Base-by-base conservation (phyloP, 1,284 basidiomycete genomes). In the Laetiporus sulphureus region DNA sequence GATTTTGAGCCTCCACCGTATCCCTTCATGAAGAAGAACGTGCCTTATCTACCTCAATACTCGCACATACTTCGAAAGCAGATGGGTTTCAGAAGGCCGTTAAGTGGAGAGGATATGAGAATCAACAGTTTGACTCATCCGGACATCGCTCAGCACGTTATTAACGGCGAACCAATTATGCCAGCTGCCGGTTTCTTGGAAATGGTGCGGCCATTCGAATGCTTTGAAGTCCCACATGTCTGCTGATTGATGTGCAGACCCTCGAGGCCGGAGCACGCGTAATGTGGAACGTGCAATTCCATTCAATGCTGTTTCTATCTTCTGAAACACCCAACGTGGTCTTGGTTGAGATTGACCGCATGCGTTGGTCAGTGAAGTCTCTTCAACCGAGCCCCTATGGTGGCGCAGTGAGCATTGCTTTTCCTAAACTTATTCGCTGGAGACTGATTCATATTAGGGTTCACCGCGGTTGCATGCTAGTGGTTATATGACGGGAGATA, bases 111-210 rank as follows among this genome's bases (percentile, higher is more conserved):
- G 3, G 51, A 55, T 33, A 56, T 66, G 32, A 63, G 62, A 46
- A 36, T 51, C 6, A 64, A 63, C 46, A 38, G 52, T 5, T 42
- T 53, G 16, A 66, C 63, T 2, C 68, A 69, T 47, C 65, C 66
- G 0, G 51, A 41, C 2, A 46, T 71, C 3, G 63, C 61, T 1
- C 57, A 68, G 21, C 70, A 72, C 48, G 52, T 69, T 32, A 65
- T 71, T 36, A 59, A 60, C 21, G 52, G 49, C 16, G 59, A 69
- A 37, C 61, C 69, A 0, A 70, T 72, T 40, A 63, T 73, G 59
- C 68, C 71, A 1, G 68, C 68, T 1, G 58, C 68, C 13, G 71
- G 65, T 1, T 72, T 57, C 44, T 39, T 72, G 2, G 71, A 72
- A 44, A 66, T 69, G 64, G 69, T 71, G n/a, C n/a, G n/a, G n/a